Evolutionary conservation across 371 early-diverging fungal species (phyloP), one percentile per base, ranked within the genome.

Genomic region (Rhizopus sp.): DNA sequence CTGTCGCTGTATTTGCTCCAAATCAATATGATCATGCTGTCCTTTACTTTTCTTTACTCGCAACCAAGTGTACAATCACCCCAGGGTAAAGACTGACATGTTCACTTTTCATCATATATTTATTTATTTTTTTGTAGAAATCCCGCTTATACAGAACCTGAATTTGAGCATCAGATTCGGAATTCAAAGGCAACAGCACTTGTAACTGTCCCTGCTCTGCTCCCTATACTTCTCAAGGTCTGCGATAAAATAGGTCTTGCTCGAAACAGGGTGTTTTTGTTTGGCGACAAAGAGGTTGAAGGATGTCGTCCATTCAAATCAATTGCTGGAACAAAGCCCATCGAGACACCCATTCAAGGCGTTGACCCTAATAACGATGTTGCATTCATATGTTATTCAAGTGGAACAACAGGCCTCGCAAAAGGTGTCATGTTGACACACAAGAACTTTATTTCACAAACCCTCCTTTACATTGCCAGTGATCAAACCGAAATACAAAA

Each of bases 381-480:
- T 37, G 84, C 89, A 0, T 83, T 83, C 59, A 72, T 93, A n/a
- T 89, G 89, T 67, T 93, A 88, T 66, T 88, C 88, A n/a, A 86
- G 87, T 10, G 93, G 93, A 1, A 93, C 92, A 7, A 89, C 91
- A 4, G 91, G 90, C 53, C 57, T 72, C 37, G 78, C 82, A 30
- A 89, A 95, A 72, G 94, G 93, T 38, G 94, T 93, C 3, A 79
- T 86, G 75, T 81, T 90, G 5, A 89, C 92, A 70, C 94, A 95
- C 63, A 59, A 66, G 54, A 96, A 95, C 62, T 77, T 94, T 9
- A 75, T 86, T 3, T 63, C 89, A 42, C 92, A 93, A 57, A 61
- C 87, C 7, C 60, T 73, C 15, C 94, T 93, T 62, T 59, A 62
- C 31, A 17, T 54, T 15, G 49, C 70, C 3, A 7, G 33, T 40